Percentiles rank a stretch among this genome's conserved stretches.
These are phyloP conservation scores for Neurospora sp. DNA, from an alignment of 495 filamentous ascomycete species.

Conservation along the genomic window DNA sequence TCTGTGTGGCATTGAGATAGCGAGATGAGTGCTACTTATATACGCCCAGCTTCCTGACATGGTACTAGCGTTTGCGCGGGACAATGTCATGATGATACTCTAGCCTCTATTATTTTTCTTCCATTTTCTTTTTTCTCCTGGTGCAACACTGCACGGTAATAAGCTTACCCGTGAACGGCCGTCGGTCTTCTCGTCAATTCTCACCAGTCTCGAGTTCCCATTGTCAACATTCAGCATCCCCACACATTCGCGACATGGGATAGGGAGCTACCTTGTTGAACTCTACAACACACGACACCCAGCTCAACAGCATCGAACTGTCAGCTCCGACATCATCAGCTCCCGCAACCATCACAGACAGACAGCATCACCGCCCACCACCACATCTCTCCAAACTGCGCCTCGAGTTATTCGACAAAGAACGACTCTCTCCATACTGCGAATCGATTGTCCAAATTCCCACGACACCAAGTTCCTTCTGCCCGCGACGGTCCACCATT, in stretches of 20 bases:
- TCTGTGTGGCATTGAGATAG: background rate
- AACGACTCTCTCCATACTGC: background rate
- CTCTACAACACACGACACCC: background rate
- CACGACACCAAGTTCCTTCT: background rate
- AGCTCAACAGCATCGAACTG: background rate
- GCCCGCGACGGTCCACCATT: background rate
- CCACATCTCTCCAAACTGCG: background rate
- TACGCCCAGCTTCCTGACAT: background rate
- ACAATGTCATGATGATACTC: slow-evolving; percentile 1
- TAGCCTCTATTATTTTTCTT: background rate
- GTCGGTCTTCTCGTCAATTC: background rate
- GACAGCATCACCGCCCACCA: background rate
- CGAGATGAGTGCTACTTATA: background rate
- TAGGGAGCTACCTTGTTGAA: background rate
- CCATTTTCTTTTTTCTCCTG: background rate
- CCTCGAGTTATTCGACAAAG: background rate
- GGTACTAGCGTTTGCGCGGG: background rate
- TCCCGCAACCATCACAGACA: background rate
- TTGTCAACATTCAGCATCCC: background rate
- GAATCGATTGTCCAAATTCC: background rate
- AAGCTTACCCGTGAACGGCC: background rate
- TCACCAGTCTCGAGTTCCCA: background rate
- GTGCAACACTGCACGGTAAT: background rate
- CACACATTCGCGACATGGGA: background rate
- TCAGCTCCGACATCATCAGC: background rate